Percentiles rank a stretch among this genome's conserved stretches.
phyloP scores from a whole-genome alignment of 1,284 basidiomycete genomes.

The Uromyces viciae-fabae region DNA sequence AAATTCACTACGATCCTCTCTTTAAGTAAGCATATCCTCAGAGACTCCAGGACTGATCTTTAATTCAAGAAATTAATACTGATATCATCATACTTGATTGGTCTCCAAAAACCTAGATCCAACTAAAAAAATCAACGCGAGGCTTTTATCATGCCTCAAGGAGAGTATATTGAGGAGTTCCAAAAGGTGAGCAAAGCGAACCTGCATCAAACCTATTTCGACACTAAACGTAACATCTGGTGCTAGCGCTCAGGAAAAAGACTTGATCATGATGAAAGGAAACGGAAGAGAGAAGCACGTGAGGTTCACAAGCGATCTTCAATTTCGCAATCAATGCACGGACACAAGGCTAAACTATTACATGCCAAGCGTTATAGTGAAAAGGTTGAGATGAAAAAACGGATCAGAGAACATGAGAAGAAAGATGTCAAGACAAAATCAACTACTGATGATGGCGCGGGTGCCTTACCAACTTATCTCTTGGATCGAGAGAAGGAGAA shows the following conservation, averaged over 20 bases:
- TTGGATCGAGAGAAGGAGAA: constrained; percentile 96
- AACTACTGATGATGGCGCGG: constrained; percentile 72
- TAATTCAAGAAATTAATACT: too few relatives aligned
- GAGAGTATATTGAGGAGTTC: constrained; percentile 45
- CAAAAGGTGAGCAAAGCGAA: constrained; percentile 29
- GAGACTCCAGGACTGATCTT: too few relatives aligned
- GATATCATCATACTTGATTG: too few relatives aligned
- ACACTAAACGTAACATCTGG: neutral
- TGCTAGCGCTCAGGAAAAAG: constrained; percentile 60
- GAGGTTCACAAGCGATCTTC: constrained; percentile 81
- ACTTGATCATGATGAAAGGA: constrained; percentile 58
- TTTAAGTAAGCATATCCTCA: too few relatives aligned
- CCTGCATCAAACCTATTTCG: neutral
- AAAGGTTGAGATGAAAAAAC: constrained; percentile 99
- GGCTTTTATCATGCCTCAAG: constrained; percentile 34
- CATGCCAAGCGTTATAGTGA: constrained; percentile 93
- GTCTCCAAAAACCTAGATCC: neutral
- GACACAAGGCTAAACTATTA: constrained; percentile 94
- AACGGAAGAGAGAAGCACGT: constrained; percentile 86
- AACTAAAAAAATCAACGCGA: neutral
- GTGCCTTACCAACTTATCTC: constrained; percentile 86
- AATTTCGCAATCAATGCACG: constrained; percentile 86
- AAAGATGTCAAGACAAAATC: constrained; percentile 94
- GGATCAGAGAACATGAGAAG: constrained; percentile 97
- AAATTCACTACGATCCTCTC: too few relatives aligned